Base-by-base conservation (phyloP, 2,329 filamentous ascomycete genomes). In the Leptographium procerum region DNA sequence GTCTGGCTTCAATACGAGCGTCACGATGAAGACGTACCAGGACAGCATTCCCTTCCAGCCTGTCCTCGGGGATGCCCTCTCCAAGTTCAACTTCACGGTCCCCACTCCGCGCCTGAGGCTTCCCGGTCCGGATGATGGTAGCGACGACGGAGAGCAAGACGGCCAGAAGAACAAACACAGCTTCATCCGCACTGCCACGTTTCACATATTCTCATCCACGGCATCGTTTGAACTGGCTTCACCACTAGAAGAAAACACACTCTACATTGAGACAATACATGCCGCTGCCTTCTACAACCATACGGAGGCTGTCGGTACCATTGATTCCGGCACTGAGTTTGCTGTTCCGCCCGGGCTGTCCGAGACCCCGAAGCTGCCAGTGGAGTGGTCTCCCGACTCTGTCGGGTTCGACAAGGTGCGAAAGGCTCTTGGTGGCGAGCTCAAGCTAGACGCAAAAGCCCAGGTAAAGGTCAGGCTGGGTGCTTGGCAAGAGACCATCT, bases 201-300 rank as follows among this genome's bases (percentile, higher is more conserved):
- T 99, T 71, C 91, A 97, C 72, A 72, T 97, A 56, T 79, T 94
- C 62, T 88, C 89, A 19, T 95, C 90, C 0, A 91, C 90, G 0
- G 92, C 92, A 4, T 84, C 86, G 1, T 96, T 99, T 70, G 85
- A 82, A 0, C 78, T 97, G 26, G 79, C 85, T 45, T 96, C 91
- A 0, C 94, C 94, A 0, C 76, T 97, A 10, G 73, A 77, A 47
- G 75, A 84, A 59, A 87, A 87, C 56, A 89, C 84, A 1, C 72
- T 97, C 22, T 88, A 84, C 65, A 81, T 99, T 62, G 89, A 89
- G 43, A 79, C 77, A 55, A 81, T 97, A 65, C 87, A 95, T 66
- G 92, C 92, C 8, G 90, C 87, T 1, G 91, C 94, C 0, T 87
- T 84, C 61, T 95, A 95, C 70, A 90, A 95, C 62, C 82, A 88